Percentiles rank a stretch among this genome's conserved stretches.
phyloP scores from a whole-genome alignment of 73 alveolate genomes.

The Paramecium biaurelia region DNA sequence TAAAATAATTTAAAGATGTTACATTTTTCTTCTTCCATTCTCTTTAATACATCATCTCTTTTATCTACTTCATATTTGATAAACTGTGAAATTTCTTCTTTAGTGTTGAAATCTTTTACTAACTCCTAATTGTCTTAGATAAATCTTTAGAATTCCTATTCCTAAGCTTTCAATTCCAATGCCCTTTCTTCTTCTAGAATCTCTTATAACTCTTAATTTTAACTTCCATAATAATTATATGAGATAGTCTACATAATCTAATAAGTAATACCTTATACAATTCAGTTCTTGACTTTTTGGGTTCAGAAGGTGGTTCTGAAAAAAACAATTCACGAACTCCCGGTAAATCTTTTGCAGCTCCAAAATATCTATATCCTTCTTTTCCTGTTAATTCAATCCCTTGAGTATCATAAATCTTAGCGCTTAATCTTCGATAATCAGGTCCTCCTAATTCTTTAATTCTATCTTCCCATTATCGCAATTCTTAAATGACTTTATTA shows the following conservation, averaged over 20 bases:
- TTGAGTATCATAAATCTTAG: slow-evolving; percentile 80
- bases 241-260: not conserved
- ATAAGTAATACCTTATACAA: not conserved
- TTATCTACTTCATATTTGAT: not conserved
- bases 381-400: slow-evolving; percentile 93
- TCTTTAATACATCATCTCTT: not conserved
- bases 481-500: slow-evolving; percentile 89
- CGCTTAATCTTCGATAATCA: slow-evolving; percentile 84
- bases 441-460: slow-evolving; percentile 96
- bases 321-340: slow-evolving; percentile 92
- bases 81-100: not conserved
- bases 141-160: slow-evolving; percentile 1
- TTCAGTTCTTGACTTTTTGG: slow-evolving; percentile 69
- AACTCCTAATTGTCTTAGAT: not conserved
- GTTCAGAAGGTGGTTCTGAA: slow-evolving; percentile 85
- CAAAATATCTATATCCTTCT: slow-evolving; percentile 95
- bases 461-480: slow-evolving; percentile 91
- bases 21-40: slow-evolving; percentile 39
- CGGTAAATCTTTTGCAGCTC: slow-evolving; percentile 97
- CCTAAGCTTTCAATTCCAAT: slow-evolving; percentile 10
- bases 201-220: slow-evolving; percentile 33
- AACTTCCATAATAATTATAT: not conserved
- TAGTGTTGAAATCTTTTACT: not conserved
- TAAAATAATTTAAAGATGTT: not conserved
- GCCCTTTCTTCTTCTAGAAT: slow-evolving; percentile 33